Evolutionary conservation across 495 filamentous ascomycete genomes (phyloP).

Genomic region (Talaromyces ruber): DNA sequence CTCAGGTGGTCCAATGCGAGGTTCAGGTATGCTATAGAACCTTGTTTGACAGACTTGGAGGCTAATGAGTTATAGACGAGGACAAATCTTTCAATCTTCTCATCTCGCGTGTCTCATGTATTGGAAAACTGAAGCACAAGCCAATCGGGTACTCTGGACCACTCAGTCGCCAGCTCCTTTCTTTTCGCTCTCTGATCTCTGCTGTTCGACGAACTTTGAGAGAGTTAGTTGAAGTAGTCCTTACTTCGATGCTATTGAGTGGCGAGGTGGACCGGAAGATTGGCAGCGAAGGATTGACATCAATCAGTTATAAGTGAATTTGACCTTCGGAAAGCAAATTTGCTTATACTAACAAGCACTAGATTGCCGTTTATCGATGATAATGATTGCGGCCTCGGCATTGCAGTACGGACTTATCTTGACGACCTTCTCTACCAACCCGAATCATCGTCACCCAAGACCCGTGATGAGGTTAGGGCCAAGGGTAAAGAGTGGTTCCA

Average conservation of each 20-base stretch:
- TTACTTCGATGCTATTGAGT: slow-evolving; percentile 70
- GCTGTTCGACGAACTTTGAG: slow-evolving; percentile 69
- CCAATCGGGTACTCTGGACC: slow-evolving; percentile 90
- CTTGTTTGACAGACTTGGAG: background rate
- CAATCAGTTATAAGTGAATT: slow-evolving; percentile 64
- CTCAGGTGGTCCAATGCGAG: slow-evolving; percentile 50
- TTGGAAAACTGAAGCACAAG: slow-evolving; percentile 74
- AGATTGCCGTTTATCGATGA: slow-evolving; percentile 83
- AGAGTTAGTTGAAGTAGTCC: slow-evolving; percentile 72
- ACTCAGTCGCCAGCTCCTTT: slow-evolving; percentile 79
- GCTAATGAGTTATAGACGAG: slow-evolving; percentile 31
- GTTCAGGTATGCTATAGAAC: slow-evolving; percentile 38
- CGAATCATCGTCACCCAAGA: slow-evolving; percentile 49
- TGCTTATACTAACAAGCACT: slow-evolving; percentile 20
- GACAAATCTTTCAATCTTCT: slow-evolving; percentile 67
- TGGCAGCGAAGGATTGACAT: slow-evolving; percentile 51
- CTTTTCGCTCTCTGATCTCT: slow-evolving; percentile 74
- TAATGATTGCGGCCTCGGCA: slow-evolving; percentile 76
- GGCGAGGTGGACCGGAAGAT: slow-evolving; percentile 61
- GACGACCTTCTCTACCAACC: slow-evolving; percentile 63
- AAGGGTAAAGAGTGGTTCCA: slow-evolving; percentile 69
- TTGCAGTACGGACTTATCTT: slow-evolving; percentile 86
- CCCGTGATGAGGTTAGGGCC: slow-evolving; percentile 48
- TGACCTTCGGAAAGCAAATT: background rate
- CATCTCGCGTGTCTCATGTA: slow-evolving; percentile 73